phyloP scores from a whole-genome alignment of 352 stramenopile species.

The Aphanomyces cochlioides region DNA sequence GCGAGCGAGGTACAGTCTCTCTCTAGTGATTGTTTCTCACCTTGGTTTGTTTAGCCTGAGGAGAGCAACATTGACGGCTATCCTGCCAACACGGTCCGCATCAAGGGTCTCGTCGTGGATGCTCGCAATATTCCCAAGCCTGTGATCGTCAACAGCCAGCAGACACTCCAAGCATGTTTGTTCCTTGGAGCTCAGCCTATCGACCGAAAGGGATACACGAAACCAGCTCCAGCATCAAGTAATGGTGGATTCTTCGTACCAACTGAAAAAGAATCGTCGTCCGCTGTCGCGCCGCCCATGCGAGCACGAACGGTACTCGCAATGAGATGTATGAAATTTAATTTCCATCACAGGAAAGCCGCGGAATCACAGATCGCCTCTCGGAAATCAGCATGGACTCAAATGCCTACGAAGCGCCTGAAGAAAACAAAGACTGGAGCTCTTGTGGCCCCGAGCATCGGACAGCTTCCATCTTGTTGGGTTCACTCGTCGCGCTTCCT shows the following conservation, averaged over 20 bases:
- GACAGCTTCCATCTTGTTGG: slow-evolving; percentile 52
- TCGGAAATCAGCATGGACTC: slow-evolving; percentile 56
- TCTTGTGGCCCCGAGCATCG: slow-evolving; percentile 81
- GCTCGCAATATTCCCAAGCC: slow-evolving; percentile 82
- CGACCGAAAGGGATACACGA: slow-evolving; percentile 79
- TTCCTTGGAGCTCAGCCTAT: slow-evolving; percentile 83
- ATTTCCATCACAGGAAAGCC: slow-evolving; percentile 28
- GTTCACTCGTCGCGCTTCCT: not conserved
- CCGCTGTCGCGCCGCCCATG: slow-evolving; percentile 5
- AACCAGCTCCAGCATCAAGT: slow-evolving; percentile 69
- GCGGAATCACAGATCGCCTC: slow-evolving; percentile 49
- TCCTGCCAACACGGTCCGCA: slow-evolving; percentile 82
- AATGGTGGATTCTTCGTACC: slow-evolving; percentile 76
- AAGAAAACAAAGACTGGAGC: slow-evolving; percentile 88
- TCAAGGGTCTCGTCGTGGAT: slow-evolving; percentile 85
- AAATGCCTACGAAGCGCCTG: slow-evolving; percentile 40
- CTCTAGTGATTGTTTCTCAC: not conserved
- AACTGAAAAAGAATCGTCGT: slow-evolving; percentile 27
- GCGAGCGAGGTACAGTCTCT: slow-evolving; percentile 29
- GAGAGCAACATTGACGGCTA: too few relatives aligned
- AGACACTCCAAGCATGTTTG: slow-evolving; percentile 81
- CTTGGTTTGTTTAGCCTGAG: too few relatives aligned
- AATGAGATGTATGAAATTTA: not conserved
- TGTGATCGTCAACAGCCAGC: slow-evolving; percentile 81
- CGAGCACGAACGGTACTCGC: slow-evolving; percentile 14